Evolutionary conservation across 2,329 filamentous ascomycete genomes (phyloP).

Genomic region (Fusarium buxicola): DNA sequence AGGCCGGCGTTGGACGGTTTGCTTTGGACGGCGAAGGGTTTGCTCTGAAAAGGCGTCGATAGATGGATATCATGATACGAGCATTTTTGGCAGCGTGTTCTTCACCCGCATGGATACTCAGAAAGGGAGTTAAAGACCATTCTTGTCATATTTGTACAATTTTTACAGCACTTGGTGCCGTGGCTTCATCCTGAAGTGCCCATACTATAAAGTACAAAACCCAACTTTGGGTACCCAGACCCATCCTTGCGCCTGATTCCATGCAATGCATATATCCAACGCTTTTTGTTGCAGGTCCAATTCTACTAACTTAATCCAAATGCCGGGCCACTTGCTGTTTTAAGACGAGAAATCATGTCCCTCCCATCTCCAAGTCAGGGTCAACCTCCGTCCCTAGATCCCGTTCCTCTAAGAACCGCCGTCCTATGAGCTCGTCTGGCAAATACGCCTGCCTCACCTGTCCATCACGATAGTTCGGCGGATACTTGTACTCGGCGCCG

Average conservation of each 20-base stretch:
- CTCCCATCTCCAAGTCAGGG: conserved; percentile 66
- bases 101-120: conserved; percentile 1
- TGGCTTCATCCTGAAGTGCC: conserved; percentile 12
- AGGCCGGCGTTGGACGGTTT: conserved; percentile 11
- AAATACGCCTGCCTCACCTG: conserved; percentile 89
- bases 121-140: neutral
- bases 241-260: conserved; percentile 20
- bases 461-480: conserved; percentile 88
- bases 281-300: conserved; percentile 13
- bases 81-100: conserved; percentile 6
- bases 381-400: conserved; percentile 86
- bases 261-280: conserved; percentile 22
- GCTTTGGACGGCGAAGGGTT: neutral
- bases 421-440: conserved; percentile 78
- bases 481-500: conserved; percentile 95
- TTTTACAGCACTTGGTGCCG: conserved; percentile 24
- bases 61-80: conserved; percentile 4
- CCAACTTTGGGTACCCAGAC: conserved; percentile 14
- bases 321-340: too few relatives aligned
- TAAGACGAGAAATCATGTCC: conserved; percentile 12
- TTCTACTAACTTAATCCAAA: neutral
- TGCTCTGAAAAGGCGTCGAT: conserved; percentile 25
- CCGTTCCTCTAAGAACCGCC: conserved; percentile 80
- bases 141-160: conserved; percentile 9
- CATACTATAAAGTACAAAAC: conserved; percentile 23